Evolutionary conservation across 2,329 filamentous ascomycete genomes (phyloP).

Genomic region (Daldinia sp.): DNA sequence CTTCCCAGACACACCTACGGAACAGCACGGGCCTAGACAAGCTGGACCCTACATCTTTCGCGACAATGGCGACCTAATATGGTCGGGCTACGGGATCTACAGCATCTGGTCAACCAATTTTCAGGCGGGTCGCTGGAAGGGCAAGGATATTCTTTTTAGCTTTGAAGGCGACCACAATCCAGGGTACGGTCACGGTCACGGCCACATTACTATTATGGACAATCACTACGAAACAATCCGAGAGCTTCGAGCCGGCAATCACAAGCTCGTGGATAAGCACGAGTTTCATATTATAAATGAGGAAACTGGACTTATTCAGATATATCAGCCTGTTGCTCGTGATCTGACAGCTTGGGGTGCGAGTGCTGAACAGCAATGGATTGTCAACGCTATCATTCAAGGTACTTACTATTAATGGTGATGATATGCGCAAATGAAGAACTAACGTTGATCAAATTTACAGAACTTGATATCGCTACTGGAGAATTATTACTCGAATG

Average conservation of each 20-base stretch:
- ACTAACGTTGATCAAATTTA: not conserved
- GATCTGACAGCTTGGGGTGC: slow-evolving; percentile 57
- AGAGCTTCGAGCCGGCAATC: slow-evolving; percentile 60
- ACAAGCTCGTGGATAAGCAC: slow-evolving; percentile 61
- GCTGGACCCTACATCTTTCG: slow-evolving; percentile 64
- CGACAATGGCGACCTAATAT: slow-evolving; percentile 63
- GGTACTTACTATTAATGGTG: not conserved
- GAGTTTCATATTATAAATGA: slow-evolving; percentile 64
- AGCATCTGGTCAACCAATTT: slow-evolving; percentile 64
- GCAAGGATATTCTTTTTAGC: slow-evolving; percentile 60
- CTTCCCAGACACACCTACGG: slow-evolving; percentile 47
- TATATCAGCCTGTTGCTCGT: slow-evolving; percentile 59
- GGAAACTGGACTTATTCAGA: slow-evolving; percentile 60
- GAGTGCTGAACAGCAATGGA: slow-evolving; percentile 60
- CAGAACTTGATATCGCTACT: slow-evolving; percentile 59
- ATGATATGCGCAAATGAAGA: accelerated
- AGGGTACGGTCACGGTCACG: slow-evolving; percentile 61
- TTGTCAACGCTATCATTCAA: slow-evolving; percentile 56
- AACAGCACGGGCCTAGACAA: slow-evolving; percentile 58
- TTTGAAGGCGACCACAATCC: slow-evolving; percentile 64
- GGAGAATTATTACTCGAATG: slow-evolving; percentile 66
- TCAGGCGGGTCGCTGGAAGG: slow-evolving; percentile 58
- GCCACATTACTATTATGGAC: slow-evolving; percentile 61
- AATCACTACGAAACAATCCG: slow-evolving; percentile 63
- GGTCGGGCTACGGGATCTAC: slow-evolving; percentile 63